Percentiles rank a stretch among this genome's conserved stretches.
These are phyloP conservation scores for Phytophthora foliorum DNA, from an alignment of 352 stramenopile genomes.

Conservation along the genomic window DNA sequence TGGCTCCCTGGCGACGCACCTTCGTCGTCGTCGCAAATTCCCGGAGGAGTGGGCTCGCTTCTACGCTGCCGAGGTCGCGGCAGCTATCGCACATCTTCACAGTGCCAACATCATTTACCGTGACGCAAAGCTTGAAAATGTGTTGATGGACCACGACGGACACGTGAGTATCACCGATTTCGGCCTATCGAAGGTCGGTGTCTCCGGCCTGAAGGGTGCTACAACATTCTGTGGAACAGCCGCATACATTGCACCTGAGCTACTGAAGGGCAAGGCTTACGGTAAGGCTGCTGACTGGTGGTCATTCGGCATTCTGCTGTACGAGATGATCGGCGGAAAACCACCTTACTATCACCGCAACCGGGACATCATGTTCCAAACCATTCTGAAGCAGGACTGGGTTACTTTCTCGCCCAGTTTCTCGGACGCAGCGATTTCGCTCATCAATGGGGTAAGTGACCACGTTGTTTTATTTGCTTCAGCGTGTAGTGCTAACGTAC, in stretches of 20 bases:
- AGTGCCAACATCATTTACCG: constrained; percentile 96
- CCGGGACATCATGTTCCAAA: constrained; percentile 94
- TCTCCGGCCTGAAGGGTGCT: constrained; percentile 87
- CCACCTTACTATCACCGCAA: constrained; percentile 93
- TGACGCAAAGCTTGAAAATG: constrained; percentile 96
- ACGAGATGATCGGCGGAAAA: constrained; percentile 96
- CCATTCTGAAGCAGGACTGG: constrained; percentile 92
- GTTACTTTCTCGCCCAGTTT: constrained; percentile 97
- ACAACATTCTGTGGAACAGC: constrained; percentile 95
- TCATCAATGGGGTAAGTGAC: constrained; percentile 93
- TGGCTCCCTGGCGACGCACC: constrained; percentile 90
- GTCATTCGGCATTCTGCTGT: constrained; percentile 95
- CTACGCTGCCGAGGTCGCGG: constrained; percentile 96
- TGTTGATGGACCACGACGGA: constrained; percentile 95
- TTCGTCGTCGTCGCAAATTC: constrained; percentile 92
- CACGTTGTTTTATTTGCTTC: constrained; percentile 7
- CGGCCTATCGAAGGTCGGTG: constrained; percentile 93
- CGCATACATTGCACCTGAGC: constrained; percentile 94
- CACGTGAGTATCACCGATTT: constrained; percentile 97
- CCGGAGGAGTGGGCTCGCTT: constrained; percentile 92
- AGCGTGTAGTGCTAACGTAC: constrained; percentile 26
- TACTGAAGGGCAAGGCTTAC: constrained; percentile 92
- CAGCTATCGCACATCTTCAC: constrained; percentile 92
- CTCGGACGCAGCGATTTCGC: constrained; percentile 84
- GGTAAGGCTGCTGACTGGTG: constrained; percentile 95